Conservation (phyloP, 768 basidiomycete species). For the Termitomyces eurrhizus region DNA sequence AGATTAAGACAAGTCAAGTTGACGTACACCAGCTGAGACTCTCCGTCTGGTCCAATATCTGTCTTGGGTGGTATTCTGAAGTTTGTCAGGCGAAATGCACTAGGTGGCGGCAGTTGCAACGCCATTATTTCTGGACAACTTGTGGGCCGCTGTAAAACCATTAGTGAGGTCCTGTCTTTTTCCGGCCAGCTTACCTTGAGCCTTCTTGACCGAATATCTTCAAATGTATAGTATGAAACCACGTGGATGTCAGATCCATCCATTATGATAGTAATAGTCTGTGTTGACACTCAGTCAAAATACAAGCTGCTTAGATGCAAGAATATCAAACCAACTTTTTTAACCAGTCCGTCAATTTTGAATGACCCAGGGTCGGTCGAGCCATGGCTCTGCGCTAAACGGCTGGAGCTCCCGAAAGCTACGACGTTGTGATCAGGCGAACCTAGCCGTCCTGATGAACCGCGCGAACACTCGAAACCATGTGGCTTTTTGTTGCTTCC, state of each 20-base stretch:
- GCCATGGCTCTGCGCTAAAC: slow-evolving; percentile 27
- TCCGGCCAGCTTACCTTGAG: slow-evolving; percentile 39
- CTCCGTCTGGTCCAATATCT: slow-evolving; percentile 68
- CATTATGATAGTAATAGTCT: slow-evolving; percentile 86
- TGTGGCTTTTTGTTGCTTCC: slow-evolving; percentile 46
- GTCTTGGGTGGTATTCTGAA: slow-evolving; percentile 83
- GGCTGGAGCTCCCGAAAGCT: slow-evolving; percentile 29
- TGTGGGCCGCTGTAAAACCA: slow-evolving; percentile 50
- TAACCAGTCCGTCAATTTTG: slow-evolving; percentile 72
- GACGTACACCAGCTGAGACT: slow-evolving; percentile 61
- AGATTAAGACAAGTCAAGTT: background rate
- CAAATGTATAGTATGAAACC: slow-evolving; percentile 79
- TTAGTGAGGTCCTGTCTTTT: background rate
- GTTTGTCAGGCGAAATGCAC: slow-evolving; percentile 67
- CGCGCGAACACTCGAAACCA: slow-evolving; percentile 43
- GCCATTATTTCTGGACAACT: slow-evolving; percentile 67
- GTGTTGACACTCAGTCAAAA: slow-evolving; percentile 6
- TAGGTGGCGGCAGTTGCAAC: slow-evolving; percentile 69
- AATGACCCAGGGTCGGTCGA: slow-evolving; percentile 53
- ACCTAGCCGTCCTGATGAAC: slow-evolving; percentile 31
- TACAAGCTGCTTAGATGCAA: background rate
- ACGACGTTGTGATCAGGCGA: slow-evolving; percentile 36
- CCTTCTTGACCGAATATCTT: slow-evolving; percentile 68
- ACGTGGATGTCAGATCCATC: slow-evolving; percentile 80
- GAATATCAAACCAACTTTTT: slow-evolving; percentile 50